phyloP scores from a whole-genome alignment of 345 rosid genomes.

The Xanthoceras sorbifolium region DNA sequence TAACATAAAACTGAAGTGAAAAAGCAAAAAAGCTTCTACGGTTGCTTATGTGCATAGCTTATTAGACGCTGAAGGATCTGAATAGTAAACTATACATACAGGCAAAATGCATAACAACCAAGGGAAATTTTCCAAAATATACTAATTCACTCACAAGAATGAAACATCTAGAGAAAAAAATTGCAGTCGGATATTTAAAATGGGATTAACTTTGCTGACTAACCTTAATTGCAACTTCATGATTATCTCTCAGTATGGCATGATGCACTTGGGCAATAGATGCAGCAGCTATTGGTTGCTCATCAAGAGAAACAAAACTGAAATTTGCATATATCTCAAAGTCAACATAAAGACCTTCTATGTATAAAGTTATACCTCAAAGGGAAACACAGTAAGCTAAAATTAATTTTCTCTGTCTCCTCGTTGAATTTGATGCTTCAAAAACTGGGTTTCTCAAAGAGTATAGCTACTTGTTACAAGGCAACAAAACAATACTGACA shows the following conservation, averaged over 20 bases:
- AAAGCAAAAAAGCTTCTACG: background rate
- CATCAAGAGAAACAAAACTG: constrained; percentile 81
- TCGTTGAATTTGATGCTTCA: no score
- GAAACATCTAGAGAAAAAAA: background rate
- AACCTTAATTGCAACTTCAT: constrained; percentile 89
- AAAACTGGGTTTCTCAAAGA: background rate
- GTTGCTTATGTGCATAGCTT: background rate
- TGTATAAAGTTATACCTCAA: background rate
- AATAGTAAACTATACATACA: background rate
- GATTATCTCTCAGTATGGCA: constrained; percentile 59
- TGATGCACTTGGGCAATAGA: constrained; percentile 96
- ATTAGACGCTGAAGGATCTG: background rate
- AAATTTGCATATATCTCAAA: constrained; percentile 19
- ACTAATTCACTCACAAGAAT: background rate
- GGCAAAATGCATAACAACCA: background rate
- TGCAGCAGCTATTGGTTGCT: constrained; percentile 92
- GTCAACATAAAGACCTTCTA: constrained; percentile 4
- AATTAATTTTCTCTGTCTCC: background rate
- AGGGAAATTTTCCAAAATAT: background rate
- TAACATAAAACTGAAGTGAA: background rate
- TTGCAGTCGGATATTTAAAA: background rate
- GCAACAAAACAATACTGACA: background rate
- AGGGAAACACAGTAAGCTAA: background rate
- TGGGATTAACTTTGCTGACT: background rate
- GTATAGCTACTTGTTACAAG: background rate